Percentiles rank a stretch among this genome's conserved stretches.
Conservation (phyloP, 352 stramenopile genomes). For the Pythium scleroteichum region DNA sequence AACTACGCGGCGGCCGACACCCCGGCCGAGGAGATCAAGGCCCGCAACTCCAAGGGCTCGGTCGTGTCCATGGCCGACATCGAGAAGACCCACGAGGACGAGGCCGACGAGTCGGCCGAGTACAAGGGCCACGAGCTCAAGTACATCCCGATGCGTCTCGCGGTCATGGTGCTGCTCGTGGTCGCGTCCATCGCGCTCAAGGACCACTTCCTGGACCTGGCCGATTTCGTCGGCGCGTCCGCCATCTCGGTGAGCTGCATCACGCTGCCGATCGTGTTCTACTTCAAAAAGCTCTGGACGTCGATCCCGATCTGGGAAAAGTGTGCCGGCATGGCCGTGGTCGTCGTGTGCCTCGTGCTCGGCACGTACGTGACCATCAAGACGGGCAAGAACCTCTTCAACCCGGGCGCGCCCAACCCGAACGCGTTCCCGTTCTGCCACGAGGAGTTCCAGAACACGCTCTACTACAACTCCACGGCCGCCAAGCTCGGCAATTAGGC, state of each 20-base stretch:
- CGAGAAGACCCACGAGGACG: slow-evolving; percentile 15
- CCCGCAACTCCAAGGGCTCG: slow-evolving; percentile 21
- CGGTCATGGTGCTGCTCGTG: slow-evolving; percentile 24
- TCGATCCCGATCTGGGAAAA: slow-evolving; percentile 32
- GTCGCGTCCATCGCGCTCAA: slow-evolving; percentile 29
- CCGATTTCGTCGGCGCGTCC: slow-evolving; percentile 36
- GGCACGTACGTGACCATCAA: slow-evolving; percentile 27
- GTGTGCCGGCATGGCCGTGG: slow-evolving; percentile 10
- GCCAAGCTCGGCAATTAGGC: slow-evolving; percentile 10
- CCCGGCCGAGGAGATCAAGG: slow-evolving; percentile 14
- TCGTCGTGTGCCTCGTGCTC: slow-evolving; percentile 24
- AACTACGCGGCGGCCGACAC: slow-evolving; percentile 17
- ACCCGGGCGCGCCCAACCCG: slow-evolving; percentile 4
- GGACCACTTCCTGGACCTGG: slow-evolving; percentile 36
- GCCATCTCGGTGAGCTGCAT: slow-evolving; percentile 38
- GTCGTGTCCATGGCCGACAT: slow-evolving; percentile 30
- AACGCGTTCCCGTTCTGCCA: slow-evolving; percentile 32
- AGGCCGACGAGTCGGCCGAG: slow-evolving; percentile 19
- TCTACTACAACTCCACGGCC: slow-evolving; percentile 31
- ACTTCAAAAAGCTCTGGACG: slow-evolving; percentile 29
- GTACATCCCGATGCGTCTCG: slow-evolving; percentile 29
- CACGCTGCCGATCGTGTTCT: slow-evolving; percentile 21
- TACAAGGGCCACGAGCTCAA: slow-evolving; percentile 29
- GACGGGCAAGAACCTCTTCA: slow-evolving; percentile 16
- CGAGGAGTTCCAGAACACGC: slow-evolving; percentile 25